phyloP scores from a whole-genome alignment of 1,139 yeast species.

The Suhomyces atakaporum region DNA sequence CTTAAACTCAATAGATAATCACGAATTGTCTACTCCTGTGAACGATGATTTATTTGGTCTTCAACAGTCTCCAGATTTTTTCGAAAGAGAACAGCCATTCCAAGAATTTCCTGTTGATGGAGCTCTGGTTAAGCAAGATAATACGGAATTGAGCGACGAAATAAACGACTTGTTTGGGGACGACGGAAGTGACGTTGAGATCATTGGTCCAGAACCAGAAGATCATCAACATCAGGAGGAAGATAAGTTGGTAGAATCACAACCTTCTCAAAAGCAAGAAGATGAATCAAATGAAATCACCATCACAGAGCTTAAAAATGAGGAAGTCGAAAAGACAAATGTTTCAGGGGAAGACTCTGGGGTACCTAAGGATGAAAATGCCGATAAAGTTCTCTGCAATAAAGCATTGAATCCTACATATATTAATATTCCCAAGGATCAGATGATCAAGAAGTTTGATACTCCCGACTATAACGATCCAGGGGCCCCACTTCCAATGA shows the following conservation, averaged over 20 bases:
- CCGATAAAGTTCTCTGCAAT: background rate
- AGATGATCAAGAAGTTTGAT: constrained; percentile 30
- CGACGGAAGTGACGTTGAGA: constrained; percentile 25
- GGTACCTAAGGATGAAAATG: no score
- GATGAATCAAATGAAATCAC: no score
- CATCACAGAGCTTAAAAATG: constrained; percentile 1
- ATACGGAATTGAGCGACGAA: no score
- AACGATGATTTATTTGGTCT: constrained; percentile 28
- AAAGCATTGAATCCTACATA: constrained; percentile 19
- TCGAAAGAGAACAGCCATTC: constrained; percentile 29
- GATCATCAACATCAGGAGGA: background rate
- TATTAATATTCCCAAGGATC: constrained; percentile 59
- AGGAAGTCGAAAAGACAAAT: constrained; percentile 11
- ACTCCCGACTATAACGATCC: constrained; percentile 72
- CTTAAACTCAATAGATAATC: constrained; percentile 14
- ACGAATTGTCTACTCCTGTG: constrained; percentile 21
- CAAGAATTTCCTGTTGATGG: constrained; percentile 1
- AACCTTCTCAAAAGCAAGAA: no score
- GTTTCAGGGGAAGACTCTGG: no score
- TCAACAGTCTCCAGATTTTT: constrained; percentile 20
- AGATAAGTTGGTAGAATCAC: background rate
- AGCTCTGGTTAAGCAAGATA: constrained; percentile 3
- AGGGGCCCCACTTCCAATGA: constrained; percentile 73
- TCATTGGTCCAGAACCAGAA: constrained; percentile 1
- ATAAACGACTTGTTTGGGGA: constrained; percentile 49